These are phyloP conservation scores for Anthracocystis setariae DNA, from an alignment of 1,284 basidiomycete species.

Conservation along the genomic window DNA sequence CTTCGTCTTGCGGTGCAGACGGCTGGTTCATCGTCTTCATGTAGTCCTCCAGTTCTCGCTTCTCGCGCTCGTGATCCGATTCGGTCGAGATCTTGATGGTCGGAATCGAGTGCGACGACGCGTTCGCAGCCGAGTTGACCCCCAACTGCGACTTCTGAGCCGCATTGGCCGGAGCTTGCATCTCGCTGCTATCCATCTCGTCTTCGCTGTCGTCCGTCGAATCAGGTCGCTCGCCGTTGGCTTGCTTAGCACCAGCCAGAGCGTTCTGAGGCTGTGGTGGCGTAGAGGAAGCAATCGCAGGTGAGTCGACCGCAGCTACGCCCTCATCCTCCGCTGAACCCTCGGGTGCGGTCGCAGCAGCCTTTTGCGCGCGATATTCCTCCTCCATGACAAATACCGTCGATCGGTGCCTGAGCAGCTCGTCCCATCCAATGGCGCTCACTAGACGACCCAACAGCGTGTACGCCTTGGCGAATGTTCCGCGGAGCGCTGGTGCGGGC, in stretches of 20 bases:
- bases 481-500: conserved; percentile 90
- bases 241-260: conserved; percentile 7
- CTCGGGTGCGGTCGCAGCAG: conserved; percentile 41
- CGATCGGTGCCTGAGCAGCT: conserved; percentile 91
- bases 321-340: conserved; percentile 28
- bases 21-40: conserved; percentile 61
- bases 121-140: conserved; percentile 49
- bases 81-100: conserved; percentile 89
- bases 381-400: conserved; percentile 99
- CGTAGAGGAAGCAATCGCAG: conserved; percentile 31
- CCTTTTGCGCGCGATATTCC: conserved; percentile 81
- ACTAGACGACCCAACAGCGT: conserved; percentile 87
- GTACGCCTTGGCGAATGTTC: conserved; percentile 96
- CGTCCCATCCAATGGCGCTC: conserved; percentile 96
- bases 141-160: conserved; percentile 38
- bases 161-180: conserved; percentile 2
- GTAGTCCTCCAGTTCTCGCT: conserved; percentile 66
- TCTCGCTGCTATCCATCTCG: conserved; percentile 35
- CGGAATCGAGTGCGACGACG: conserved; percentile 73
- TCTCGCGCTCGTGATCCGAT: conserved; percentile 74
- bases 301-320: conserved; percentile 28
- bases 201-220: conserved; percentile 30
- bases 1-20: not conserved
- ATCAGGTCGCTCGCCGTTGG: conserved; percentile 10
- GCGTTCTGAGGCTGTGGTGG: conserved; percentile 24